A percentile compares a stretch with the other conserved stretches of the same genome.
Evolutionary conservation across 345 rosid genomes (phyloP).

Genomic region (Corchorus capsularis): DNA sequence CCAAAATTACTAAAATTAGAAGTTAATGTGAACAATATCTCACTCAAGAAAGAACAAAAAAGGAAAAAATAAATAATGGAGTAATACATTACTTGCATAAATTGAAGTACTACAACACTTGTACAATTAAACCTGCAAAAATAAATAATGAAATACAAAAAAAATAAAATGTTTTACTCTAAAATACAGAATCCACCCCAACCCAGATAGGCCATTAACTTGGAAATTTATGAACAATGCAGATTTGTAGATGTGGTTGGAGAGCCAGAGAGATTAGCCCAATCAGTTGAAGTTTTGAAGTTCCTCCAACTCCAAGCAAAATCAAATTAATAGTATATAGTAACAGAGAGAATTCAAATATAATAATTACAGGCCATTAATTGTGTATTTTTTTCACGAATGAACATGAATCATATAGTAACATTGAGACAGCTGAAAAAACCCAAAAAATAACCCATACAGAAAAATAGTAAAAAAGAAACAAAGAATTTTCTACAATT

Average conservation of each 20-base stretch:
- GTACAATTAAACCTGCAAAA: constrained; percentile 1
- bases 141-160: not conserved
- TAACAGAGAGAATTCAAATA: not conserved
- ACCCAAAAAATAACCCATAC: constrained; percentile 3
- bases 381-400: constrained; percentile 6
- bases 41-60: not conserved
- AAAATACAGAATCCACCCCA: not conserved
- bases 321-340: not conserved
- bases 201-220: not conserved
- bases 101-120: constrained; percentile 7
- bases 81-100: not conserved
- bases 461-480: not conserved
- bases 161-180: not conserved
- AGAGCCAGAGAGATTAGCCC: not conserved
- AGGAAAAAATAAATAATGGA: not conserved
- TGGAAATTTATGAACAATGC: not conserved
- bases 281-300: not conserved
- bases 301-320: not conserved
- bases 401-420: constrained; percentile 5
- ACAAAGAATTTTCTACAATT: not conserved
- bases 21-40: not conserved
- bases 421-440: not conserved
- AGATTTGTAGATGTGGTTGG: not conserved
- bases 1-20: not conserved
- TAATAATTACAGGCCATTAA: constrained; percentile 6